Evolutionary conservation across 805 yeast genomes (phyloP).

Genomic region (Candida ipomoeae): DNA sequence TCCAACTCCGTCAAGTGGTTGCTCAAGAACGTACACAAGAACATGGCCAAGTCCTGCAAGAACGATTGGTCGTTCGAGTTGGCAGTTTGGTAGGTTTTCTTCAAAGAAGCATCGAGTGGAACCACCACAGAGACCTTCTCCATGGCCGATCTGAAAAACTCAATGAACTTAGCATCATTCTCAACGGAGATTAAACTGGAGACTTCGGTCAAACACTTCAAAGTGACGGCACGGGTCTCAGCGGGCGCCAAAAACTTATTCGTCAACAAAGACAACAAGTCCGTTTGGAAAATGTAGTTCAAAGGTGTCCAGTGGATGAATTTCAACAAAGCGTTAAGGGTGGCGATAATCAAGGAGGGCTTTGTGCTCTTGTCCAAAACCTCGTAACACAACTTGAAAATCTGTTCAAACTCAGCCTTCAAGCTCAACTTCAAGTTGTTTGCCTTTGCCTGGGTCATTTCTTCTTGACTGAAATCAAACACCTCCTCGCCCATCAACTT

Average conservation of each 20-base stretch:
- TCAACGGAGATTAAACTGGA: slow-evolving; percentile 60
- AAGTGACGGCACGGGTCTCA: slow-evolving; percentile 76
- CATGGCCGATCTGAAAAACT: slow-evolving; percentile 69
- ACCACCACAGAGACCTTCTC: slow-evolving; percentile 64
- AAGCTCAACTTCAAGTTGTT: slow-evolving; percentile 75
- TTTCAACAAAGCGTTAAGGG: slow-evolving; percentile 74
- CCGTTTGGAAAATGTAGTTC: slow-evolving; percentile 85
- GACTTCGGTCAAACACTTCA: slow-evolving; percentile 92
- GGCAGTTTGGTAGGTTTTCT: slow-evolving; percentile 67
- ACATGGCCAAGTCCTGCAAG: slow-evolving; percentile 92
- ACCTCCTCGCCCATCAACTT: slow-evolving; percentile 91
- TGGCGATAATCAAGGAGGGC: slow-evolving; percentile 77
- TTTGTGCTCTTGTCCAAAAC: slow-evolving; percentile 86
- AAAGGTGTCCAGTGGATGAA: slow-evolving; percentile 94
- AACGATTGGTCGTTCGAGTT: slow-evolving; percentile 85
- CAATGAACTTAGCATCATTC: slow-evolving; percentile 52
- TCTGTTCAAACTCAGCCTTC: slow-evolving; percentile 88
- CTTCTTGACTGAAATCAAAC: slow-evolving; percentile 92
- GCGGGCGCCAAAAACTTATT: slow-evolving; percentile 71
- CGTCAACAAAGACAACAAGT: slow-evolving; percentile 66
- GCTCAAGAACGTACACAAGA: slow-evolving; percentile 75
- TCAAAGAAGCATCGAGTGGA: slow-evolving; percentile 61
- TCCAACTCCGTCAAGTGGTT: slow-evolving; percentile 70
- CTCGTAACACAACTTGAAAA: slow-evolving; percentile 89
- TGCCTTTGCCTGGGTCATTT: slow-evolving; percentile 94